Conservation (phyloP, 768 basidiomycete genomes). For the Lyophyllum semitale region DNA sequence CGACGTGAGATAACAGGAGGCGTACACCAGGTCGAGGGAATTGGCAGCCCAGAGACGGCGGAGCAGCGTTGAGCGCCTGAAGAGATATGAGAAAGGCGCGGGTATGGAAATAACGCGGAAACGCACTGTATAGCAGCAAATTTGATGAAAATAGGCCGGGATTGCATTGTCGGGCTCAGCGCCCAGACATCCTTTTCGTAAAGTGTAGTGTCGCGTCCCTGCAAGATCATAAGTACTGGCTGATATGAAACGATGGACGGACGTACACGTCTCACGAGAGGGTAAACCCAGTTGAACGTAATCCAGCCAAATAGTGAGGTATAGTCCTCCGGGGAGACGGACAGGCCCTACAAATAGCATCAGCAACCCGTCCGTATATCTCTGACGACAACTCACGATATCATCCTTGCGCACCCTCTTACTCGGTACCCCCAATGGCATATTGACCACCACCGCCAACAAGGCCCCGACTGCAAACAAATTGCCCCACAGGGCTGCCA, state of each 20-base stretch:
- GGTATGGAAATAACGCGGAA: background rate
- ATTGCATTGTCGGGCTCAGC: slow-evolving; percentile 68
- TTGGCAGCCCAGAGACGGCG: slow-evolving; percentile 46
- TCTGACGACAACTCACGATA: slow-evolving; percentile 50
- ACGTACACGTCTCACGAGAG: slow-evolving; percentile 54
- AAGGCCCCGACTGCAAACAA: slow-evolving; percentile 43
- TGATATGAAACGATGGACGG: background rate
- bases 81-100: background rate
- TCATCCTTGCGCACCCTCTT: slow-evolving; percentile 48
- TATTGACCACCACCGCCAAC: slow-evolving; percentile 49
- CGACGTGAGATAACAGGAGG: background rate
- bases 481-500: slow-evolving; percentile 40
- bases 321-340: slow-evolving; percentile 77
- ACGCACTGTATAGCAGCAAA: slow-evolving; percentile 41
- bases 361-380: background rate
- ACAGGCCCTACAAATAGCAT: slow-evolving; percentile 40
- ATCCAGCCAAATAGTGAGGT: slow-evolving; percentile 71
- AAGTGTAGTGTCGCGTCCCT: slow-evolving; percentile 56
- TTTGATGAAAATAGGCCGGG: slow-evolving; percentile 62
- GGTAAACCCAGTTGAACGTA: slow-evolving; percentile 72
- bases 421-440: slow-evolving; percentile 73
- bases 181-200: slow-evolving; percentile 74
- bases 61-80: slow-evolving; percentile 41
- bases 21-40: slow-evolving; percentile 47
- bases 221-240: background rate